A percentile compares a stretch with the other conserved stretches of the same genome.
Conservation (phyloP, 2,329 filamentous ascomycete genomes). For the Ophiocordyceps camponoti-saundersi region DNA sequence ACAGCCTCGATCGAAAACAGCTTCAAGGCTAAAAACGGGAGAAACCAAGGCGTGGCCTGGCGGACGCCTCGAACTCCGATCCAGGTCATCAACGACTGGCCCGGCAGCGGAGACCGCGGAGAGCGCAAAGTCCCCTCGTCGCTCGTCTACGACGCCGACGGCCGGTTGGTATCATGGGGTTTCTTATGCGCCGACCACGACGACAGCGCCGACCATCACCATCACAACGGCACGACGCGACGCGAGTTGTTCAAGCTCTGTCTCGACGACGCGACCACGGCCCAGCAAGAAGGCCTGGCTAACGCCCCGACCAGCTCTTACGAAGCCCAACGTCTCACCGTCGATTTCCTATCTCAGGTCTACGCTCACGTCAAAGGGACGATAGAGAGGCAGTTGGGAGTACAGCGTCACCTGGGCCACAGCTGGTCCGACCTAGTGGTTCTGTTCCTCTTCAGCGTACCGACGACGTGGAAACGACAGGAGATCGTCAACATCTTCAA, state of each 20-base stretch:
- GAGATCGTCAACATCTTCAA: slow-evolving; percentile 34
- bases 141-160: slow-evolving; percentile 26
- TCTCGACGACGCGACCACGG: slow-evolving; percentile 24
- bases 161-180: slow-evolving; percentile 31
- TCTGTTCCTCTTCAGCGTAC: slow-evolving; percentile 38
- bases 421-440: slow-evolving; percentile 28
- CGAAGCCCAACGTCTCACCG: slow-evolving; percentile 21
- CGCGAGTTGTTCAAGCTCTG: slow-evolving; percentile 40
- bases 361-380: slow-evolving; percentile 30
- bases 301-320: slow-evolving; percentile 15
- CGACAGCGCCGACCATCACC: slow-evolving; percentile 23
- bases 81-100: slow-evolving; percentile 34
- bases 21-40: too few relatives aligned
- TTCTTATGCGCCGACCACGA: slow-evolving; percentile 32
- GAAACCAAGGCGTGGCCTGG: slow-evolving; percentile 15
- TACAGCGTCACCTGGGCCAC: slow-evolving; percentile 9
- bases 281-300: slow-evolving; percentile 24
- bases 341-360: slow-evolving; percentile 29
- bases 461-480: slow-evolving; percentile 36
- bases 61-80: slow-evolving; percentile 22
- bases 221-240: slow-evolving; percentile 13
- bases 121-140: slow-evolving; percentile 38
- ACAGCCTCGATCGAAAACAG: too few relatives aligned
- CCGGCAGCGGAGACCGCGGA: slow-evolving; percentile 30
- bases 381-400: slow-evolving; percentile 21